Evolutionary conservation across 2,329 filamentous ascomycete species (phyloP).

Genomic region (Plenodomus biglobosus): DNA sequence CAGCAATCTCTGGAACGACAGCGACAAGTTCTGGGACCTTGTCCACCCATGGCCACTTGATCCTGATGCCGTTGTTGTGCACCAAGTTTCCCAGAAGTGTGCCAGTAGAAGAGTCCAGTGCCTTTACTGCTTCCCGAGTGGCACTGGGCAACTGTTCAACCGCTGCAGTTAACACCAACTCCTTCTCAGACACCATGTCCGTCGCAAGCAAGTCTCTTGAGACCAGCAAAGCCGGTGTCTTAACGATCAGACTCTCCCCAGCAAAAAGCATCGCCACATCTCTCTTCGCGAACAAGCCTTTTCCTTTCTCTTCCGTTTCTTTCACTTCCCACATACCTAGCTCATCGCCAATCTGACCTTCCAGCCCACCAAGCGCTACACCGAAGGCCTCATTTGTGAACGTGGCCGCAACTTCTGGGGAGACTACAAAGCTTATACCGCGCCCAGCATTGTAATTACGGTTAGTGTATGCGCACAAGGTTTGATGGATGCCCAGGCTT

Average conservation of each 20-base stretch:
- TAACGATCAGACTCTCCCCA: slow-evolving; percentile 27
- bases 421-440: slow-evolving; percentile 35
- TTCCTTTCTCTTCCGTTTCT: slow-evolving; percentile 23
- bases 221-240: slow-evolving; percentile 30
- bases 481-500: slow-evolving; percentile 6
- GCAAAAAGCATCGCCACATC: slow-evolving; percentile 19
- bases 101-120: slow-evolving; percentile 19
- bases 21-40: slow-evolving; percentile 21
- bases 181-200: slow-evolving; percentile 6
- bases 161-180: slow-evolving; percentile 19
- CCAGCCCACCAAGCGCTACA: slow-evolving; percentile 13
- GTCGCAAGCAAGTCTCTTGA: slow-evolving; percentile 14
- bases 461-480: slow-evolving; percentile 35
- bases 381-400: slow-evolving; percentile 19
- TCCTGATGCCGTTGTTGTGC: slow-evolving; percentile 26
- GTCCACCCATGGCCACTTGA: slow-evolving; percentile 27
- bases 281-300: slow-evolving; percentile 29
- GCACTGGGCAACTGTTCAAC: slow-evolving; percentile 26
- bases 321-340: slow-evolving; percentile 26
- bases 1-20: slow-evolving; percentile 33
- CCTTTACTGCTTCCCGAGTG: slow-evolving; percentile 15
- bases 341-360: slow-evolving; percentile 10
- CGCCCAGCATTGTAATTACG: slow-evolving; percentile 25
- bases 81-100: slow-evolving; percentile 23
- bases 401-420: slow-evolving; percentile 26